Evolutionary conservation across 1,284 basidiomycete species (phyloP).

Genomic region (Cryptococcus sp.): DNA sequence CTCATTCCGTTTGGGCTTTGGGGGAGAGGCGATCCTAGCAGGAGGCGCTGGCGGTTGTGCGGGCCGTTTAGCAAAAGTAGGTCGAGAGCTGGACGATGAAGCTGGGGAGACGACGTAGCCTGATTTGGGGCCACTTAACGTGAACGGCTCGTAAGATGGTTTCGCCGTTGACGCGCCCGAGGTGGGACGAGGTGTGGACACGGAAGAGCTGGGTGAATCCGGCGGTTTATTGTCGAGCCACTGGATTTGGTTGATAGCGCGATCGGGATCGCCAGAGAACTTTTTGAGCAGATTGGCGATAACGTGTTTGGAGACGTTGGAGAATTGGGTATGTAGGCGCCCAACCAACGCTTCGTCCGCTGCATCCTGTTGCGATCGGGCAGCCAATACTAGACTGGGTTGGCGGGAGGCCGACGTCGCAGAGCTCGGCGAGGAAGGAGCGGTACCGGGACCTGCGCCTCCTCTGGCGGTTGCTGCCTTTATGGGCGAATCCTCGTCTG

Average conservation of each 20-base stretch:
- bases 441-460: not conserved
- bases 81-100: not conserved
- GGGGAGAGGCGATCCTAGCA: not conserved
- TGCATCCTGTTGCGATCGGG: constrained; percentile 18
- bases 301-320: constrained; percentile 11
- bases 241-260: constrained; percentile 23
- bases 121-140: not conserved
- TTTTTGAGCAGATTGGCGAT: constrained; percentile 20
- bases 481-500: constrained; percentile 19
- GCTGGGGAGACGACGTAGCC: not conserved
- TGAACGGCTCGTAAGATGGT: constrained; percentile 1
- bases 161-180: too few species aligned
- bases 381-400: constrained; percentile 21
- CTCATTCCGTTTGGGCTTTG: constrained; percentile 40
- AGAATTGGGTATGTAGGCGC: constrained; percentile 26
- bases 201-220: not conserved
- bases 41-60: constrained; percentile 4
- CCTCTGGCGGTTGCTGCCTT: not conserved
- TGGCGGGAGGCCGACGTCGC: constrained; percentile 14
- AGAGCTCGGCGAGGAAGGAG: constrained; percentile 12
- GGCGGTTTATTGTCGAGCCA: constrained; percentile 4
- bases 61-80: constrained; percentile 2
- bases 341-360: constrained; percentile 15
- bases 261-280: constrained; percentile 17
- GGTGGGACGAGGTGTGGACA: not conserved